Base-by-base conservation (phyloP, 2,329 filamentous ascomycete species). In the Tolypocladium paradoxum region DNA sequence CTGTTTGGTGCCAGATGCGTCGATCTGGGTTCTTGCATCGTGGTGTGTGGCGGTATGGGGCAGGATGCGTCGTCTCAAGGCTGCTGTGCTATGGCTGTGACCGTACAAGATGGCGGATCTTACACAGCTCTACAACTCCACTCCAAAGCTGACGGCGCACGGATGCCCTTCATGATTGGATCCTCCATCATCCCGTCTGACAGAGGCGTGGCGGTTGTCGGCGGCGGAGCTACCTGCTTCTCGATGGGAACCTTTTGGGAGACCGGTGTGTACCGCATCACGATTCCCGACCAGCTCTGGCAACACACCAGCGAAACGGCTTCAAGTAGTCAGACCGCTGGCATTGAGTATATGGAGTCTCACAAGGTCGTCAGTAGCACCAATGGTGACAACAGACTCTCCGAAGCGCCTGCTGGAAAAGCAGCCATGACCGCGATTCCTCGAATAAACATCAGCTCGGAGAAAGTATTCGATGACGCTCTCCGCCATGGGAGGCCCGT, bases 161-260 rank as follows among this genome's bases (percentile, higher is more conserved):
- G 55, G 11, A 55, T 60, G 52, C 89, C 89, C 14, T 74, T 95
- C 6, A 75, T 95, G 49, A 75, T 90, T 50, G 90, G 91, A 2
- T 78, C 83, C 53, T 83, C 83, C 5, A 72, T 78, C 8, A 68
- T 78, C 16, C 64, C 71, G 31, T 69, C 77, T 1, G 70, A 72
- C 43, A 70, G 74, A 33, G 69, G 77, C 20, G 61, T 90, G 3
- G 62, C 88, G 11, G 70, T 95, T 8, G 68, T 87, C 48, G 90
- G 90, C 1, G 91, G 91, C 18, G 91, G 90, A 37, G 89, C 87
- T 18, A 88, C 90, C 0, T 95, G 90, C 66, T 95, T 95, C 72
- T 90, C 88, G 0, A 95, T 95, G 77, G 90, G 90, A 1, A 88
- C 87, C 7, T 90, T 82, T 62, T 95, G 88, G 88, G 91, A 90